Percentiles rank a stretch among this genome's conserved stretches.
phyloP scores from a whole-genome alignment of 164 flowering plant genomes.

The Kalanchoe fedtschenkoi region DNA sequence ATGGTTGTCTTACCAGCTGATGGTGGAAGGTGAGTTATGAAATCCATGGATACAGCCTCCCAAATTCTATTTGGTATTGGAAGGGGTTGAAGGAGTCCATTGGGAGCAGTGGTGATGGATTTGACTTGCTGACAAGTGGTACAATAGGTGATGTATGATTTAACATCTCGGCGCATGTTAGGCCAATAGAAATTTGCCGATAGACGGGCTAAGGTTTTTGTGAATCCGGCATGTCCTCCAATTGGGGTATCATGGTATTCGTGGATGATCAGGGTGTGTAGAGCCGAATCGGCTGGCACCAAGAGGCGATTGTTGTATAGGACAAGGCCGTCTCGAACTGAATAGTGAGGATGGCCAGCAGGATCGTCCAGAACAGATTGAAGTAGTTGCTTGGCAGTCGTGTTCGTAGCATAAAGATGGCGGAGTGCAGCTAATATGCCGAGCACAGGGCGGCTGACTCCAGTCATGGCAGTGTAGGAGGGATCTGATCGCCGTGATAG shows the following conservation, averaged over 20 bases:
- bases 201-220: not conserved
- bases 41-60: not conserved
- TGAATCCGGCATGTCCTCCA: not conserved
- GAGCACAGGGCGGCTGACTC: not conserved
- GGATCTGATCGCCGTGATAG: not conserved
- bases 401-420: too few relatives aligned
- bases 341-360: too few relatives aligned
- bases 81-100: not conserved
- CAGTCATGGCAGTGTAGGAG: not conserved
- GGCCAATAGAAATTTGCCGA: not conserved
- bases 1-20: not conserved
- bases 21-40: not conserved
- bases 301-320: not conserved
- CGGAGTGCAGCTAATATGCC: not conserved
- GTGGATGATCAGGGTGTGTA: not conserved
- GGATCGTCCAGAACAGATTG: too few relatives aligned
- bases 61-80: not conserved
- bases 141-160: not conserved
- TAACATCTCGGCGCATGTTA: not conserved
- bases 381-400: too few relatives aligned
- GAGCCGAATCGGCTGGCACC: not conserved
- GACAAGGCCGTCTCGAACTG: too few relatives aligned
- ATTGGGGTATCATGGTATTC: too few relatives aligned
- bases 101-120: not conserved
- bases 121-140: not conserved